A percentile compares a stretch with the other conserved stretches of the same genome.
Evolutionary conservation across 1,284 basidiomycete species (phyloP).

Genomic region (Termitomyces sp.): DNA sequence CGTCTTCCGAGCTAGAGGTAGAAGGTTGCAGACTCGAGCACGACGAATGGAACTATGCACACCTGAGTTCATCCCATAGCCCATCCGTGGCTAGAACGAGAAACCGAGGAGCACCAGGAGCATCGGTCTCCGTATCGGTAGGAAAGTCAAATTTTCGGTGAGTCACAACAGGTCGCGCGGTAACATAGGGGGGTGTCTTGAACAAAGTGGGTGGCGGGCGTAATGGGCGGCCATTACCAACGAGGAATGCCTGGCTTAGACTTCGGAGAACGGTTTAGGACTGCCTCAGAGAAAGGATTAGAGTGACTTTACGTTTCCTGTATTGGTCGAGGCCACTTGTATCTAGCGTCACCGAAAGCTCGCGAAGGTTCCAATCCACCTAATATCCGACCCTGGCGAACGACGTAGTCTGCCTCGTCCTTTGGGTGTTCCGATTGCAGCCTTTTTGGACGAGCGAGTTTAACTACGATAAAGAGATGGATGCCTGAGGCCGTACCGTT

Average conservation of each 20-base stretch:
- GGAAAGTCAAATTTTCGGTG: slow-evolving; percentile 61
- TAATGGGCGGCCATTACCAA: slow-evolving; percentile 54
- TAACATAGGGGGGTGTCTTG: slow-evolving; percentile 95
- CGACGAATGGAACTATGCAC: slow-evolving; percentile 1
- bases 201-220: slow-evolving; percentile 56
- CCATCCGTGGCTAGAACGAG: slow-evolving; percentile 91
- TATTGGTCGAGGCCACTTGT: slow-evolving; percentile 80
- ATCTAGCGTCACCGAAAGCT: slow-evolving; percentile 93
- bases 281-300: not conserved
- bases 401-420: slow-evolving; percentile 77
- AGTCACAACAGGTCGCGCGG: slow-evolving; percentile 84
- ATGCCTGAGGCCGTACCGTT: slow-evolving; percentile 42
- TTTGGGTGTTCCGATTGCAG: slow-evolving; percentile 87
- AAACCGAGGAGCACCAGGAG: slow-evolving; percentile 49
- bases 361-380: slow-evolving; percentile 93
- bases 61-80: slow-evolving; percentile 87
- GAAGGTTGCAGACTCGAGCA: not conserved
- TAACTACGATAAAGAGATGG: not conserved
- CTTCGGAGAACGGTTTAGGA: slow-evolving; percentile 30
- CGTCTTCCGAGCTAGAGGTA: slow-evolving; percentile 75
- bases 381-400: slow-evolving; percentile 82
- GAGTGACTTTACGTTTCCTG: slow-evolving; percentile 60
- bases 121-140: slow-evolving; percentile 12
- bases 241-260: slow-evolving; percentile 62
- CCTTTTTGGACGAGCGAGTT: slow-evolving; percentile 35